Evolutionary conservation across 345 rosid species (phyloP), one percentile per base, ranked within the genome.

Genomic region (Syzygium jambos): DNA sequence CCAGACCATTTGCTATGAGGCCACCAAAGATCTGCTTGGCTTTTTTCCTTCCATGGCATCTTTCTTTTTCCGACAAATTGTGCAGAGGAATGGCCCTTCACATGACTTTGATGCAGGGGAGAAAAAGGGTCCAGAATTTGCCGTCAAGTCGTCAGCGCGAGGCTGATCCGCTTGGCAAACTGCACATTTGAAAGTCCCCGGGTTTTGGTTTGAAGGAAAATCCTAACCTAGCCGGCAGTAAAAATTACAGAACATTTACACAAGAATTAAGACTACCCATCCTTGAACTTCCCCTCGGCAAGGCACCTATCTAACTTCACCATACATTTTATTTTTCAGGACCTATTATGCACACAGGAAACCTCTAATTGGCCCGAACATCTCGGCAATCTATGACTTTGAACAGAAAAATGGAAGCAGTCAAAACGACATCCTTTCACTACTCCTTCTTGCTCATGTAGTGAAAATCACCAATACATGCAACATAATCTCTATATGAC

Each of bases 11-110:
- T 86, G 90, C 91, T 91, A 94, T 34, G 95, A 89, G 22, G 78
- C 90, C 90, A 93, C 90, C 56, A 92, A 88, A 11, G 95, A 92
- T 90, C 89, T 91, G 92, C 90, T 90, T 27, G 99, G 86, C 93
- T 94, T 94, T 92, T 94, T 98, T 86, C 99, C 99, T 94, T 98
- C 99, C 99, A 98, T 98, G 53, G 99, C 99, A 78, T 98, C 99
- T 92, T 96, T 96, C 97, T 98, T 98, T 87, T 90, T 94, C 92
- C 91, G 91, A 91, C 99, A 98, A 88, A 51, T 91, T 22, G 95
- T 89, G 89, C 99, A 98, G 82, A 98, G 96, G 90, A 93, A 95
- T 87, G 98, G 99, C 29, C 99, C 99, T 88, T 96, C 99, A 95
- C 98, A 94, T 87, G 96, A 95, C 88, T 94, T 94, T 30, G 99